Evolutionary conservation across 176 grass and related monocot species (phyloP), one percentile per base, ranked within the genome.

Genomic region (Dactylis glomerata): DNA sequence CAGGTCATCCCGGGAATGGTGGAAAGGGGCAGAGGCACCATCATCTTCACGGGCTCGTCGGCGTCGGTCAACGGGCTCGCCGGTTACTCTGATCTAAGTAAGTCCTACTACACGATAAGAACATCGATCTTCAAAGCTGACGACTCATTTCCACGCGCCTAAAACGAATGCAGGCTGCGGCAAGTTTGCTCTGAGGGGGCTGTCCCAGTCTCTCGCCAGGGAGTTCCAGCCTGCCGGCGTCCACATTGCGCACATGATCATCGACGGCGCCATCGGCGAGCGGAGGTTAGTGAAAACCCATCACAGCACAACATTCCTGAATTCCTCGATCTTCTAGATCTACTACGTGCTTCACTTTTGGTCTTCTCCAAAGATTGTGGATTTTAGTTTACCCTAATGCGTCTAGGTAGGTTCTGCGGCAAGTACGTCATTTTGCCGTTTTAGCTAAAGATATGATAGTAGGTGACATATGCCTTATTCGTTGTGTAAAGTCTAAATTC

Each of bases 1-100:
- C 84, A 94, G 92, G 92, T 98, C 38, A 92, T 98, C 68, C 92
- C 95, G 2, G 87, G 92, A 36, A 98, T 98, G 95, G 83, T 95
- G 1, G 95, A 95, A 54, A 84, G 95, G 46, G 83, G 89, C 33
- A 98, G 92, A 24, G 95, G 95, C 75, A 98, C 95, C 52, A 88
- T 98, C 31, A 91, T 95, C 85, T 92, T 98, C 80, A 93, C 95
- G 0, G 95, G 95, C 37, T 98, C 92, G 15, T 92, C 92, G 2
- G 91, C 89, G 61, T 98, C 92, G 23, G 42, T 93, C 51, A 71
- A 37, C 85, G 95, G 92, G 28, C 88, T 86, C 68, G 72, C 89
- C 47, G 91, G 95, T 68, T 92, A 85, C 84, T 77, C 75, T 47
- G 89, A 92, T 79, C 83, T 93, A 33, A 90, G 95, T 95, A 92